Evolutionary conservation across 257 asterid genomes (phyloP).

Genomic region (Vinca minor): DNA sequence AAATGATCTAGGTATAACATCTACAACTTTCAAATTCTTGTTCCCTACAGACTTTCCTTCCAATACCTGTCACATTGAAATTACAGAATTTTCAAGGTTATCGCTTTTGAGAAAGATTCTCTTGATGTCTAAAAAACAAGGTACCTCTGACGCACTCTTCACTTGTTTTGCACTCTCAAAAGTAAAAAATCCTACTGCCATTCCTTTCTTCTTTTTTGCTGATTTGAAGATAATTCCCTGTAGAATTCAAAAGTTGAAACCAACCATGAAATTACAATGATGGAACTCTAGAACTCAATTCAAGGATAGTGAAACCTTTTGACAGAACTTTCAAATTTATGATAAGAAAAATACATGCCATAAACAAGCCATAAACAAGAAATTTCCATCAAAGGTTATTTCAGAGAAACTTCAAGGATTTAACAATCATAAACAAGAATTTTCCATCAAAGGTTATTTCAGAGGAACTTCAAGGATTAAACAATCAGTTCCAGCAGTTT

Average conservation of each 20-base stretch:
- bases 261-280: slow-evolving; percentile 5
- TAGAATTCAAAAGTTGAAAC: slow-evolving; percentile 8
- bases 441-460: not conserved
- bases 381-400: not conserved
- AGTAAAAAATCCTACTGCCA: slow-evolving; percentile 81
- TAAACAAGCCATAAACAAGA: not conserved
- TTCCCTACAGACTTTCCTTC: slow-evolving; percentile 64
- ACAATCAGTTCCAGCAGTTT: not conserved
- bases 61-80: slow-evolving; percentile 50
- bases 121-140: not conserved
- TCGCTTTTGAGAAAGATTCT: slow-evolving; percentile 3
- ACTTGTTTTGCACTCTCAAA: slow-evolving; percentile 60
- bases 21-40: slow-evolving; percentile 65
- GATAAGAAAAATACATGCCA: not conserved
- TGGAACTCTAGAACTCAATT: not conserved
- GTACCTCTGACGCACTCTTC: slow-evolving; percentile 54
- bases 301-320: not conserved
- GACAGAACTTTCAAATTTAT: not conserved
- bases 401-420: not conserved
- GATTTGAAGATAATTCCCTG: slow-evolving; percentile 66
- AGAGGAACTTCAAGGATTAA: not conserved
- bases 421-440: not conserved
- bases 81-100: slow-evolving; percentile 14
- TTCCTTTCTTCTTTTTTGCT: slow-evolving; percentile 92
- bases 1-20: slow-evolving; percentile 61